Percentiles rank a stretch among this genome's conserved stretches.
Conservation (phyloP, 2,329 filamentous ascomycete species). For the Zymoseptoria pseudotritici region DNA sequence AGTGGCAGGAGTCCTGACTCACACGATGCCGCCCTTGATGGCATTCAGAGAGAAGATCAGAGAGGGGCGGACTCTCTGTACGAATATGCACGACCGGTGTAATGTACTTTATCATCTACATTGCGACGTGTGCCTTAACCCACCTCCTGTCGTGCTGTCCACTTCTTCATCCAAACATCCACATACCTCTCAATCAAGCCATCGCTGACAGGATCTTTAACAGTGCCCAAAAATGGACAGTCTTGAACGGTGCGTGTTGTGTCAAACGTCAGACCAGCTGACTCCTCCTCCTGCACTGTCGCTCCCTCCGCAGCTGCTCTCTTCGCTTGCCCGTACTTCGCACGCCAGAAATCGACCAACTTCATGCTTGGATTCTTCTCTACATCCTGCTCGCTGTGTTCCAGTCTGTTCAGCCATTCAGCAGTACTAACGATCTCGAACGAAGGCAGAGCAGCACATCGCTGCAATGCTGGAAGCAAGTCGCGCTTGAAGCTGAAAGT, state of each 20-base stretch:
- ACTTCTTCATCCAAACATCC: slow-evolving; percentile 9
- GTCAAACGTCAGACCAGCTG: slow-evolving; percentile 4
- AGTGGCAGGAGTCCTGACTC: no score
- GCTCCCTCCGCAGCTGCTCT: not conserved
- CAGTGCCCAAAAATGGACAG: slow-evolving; percentile 2
- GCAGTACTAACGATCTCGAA: slow-evolving; percentile 16
- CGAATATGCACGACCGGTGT: not conserved
- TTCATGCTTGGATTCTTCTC: slow-evolving; percentile 24
- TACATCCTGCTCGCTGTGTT: slow-evolving; percentile 13
- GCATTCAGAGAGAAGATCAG: no score
- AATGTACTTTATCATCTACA: not conserved
- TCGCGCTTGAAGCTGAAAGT: slow-evolving; percentile 18
- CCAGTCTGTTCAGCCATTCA: slow-evolving; percentile 12
- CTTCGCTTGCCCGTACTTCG: slow-evolving; percentile 6
- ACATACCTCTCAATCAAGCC: slow-evolving; percentile 7
- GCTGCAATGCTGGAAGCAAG: slow-evolving; percentile 17
- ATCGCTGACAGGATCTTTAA: slow-evolving; percentile 5
- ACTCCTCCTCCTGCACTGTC: not conserved
- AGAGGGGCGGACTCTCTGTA: no score
- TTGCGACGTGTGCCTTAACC: not conserved
- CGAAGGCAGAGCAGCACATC: slow-evolving; percentile 12
- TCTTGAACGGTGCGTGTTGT: slow-evolving; percentile 5
- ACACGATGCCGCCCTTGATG: no score
- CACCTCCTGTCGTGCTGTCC: not conserved
- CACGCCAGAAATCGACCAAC: slow-evolving; percentile 23